phyloP scores from a whole-genome alignment of 2,329 filamentous ascomycete species.

The Cordyceps militaris region DNA sequence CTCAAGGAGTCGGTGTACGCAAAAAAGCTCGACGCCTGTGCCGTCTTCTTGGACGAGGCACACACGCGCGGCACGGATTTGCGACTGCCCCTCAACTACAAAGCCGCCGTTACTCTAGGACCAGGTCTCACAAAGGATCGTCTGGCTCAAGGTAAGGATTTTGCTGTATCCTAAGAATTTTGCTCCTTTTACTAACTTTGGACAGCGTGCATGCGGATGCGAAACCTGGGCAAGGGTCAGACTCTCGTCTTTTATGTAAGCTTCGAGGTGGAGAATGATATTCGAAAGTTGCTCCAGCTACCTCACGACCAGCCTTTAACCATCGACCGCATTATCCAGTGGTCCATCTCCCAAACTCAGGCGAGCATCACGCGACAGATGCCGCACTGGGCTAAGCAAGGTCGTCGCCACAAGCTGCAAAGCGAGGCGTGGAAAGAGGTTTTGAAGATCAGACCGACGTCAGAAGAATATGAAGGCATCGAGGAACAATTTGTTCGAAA shows the following conservation, averaged over 20 bases:
- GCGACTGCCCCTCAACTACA: constrained; percentile 48
- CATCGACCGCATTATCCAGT: constrained; percentile 47
- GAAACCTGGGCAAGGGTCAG: constrained; percentile 60
- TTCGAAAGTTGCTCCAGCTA: constrained; percentile 25
- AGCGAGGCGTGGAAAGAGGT: constrained; percentile 25
- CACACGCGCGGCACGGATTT: constrained; percentile 67
- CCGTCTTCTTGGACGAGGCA: constrained; percentile 63
- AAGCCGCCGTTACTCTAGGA: constrained; percentile 62
- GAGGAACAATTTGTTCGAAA: neutral
- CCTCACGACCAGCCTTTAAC: constrained; percentile 26
- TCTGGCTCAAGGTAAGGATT: constrained; percentile 54
- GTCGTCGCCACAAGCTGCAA: constrained; percentile 41
- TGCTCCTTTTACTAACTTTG: constrained; percentile 4
- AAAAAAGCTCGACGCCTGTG: constrained; percentile 48
- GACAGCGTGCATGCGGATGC: constrained; percentile 63
- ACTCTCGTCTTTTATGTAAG: constrained; percentile 55
- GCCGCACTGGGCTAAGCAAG: constrained; percentile 56
- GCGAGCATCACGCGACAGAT: constrained; percentile 40
- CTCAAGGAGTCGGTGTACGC: constrained; percentile 54
- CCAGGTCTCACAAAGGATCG: constrained; percentile 59
- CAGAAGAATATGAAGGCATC: neutral
- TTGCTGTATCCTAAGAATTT: neutral
- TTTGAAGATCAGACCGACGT: neutral
- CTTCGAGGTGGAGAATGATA: constrained; percentile 50
- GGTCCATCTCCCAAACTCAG: constrained; percentile 52